Evolutionary conservation across 106 monocot species (phyloP), one percentile per base, ranked within the genome.

Genomic region (Allium sativum): DNA sequence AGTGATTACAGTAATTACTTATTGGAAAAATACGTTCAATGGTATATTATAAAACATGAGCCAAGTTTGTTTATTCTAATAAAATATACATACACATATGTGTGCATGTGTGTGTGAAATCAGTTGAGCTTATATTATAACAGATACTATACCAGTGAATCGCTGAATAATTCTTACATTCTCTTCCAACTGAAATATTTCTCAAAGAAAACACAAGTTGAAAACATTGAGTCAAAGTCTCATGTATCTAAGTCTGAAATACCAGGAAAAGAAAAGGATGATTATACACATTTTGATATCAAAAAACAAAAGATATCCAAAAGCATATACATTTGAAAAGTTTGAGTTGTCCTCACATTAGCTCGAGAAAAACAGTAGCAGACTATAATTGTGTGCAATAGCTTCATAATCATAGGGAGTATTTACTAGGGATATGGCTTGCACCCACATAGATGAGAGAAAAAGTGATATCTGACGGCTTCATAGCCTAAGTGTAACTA

Each of bases 371-470:
- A 83, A 56, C 70, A 88, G 63, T 55, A 48, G 56, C 68, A 88
- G 61, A 56, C 83, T 67, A 52, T 80, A 88, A 59, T 82, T 83
- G 63, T 88, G 88, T 56, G 88, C 74, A 72, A 88, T 71, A 19
- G 88, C 88, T 75, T 83, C 88, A 70, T 80, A 88, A 59, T 83
- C 83, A 66, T 80, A 61, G n/a, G 83, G 83, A 45, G 61, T 68
- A 64, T 88, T 88, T 65, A 70, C 67, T 62, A 77, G 76, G 31
- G 65, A 83, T 12, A 63, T 74, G 31, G 88, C 80, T 58, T 88
- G 88, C 60, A 72, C 72, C 79, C 79, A 88, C 51, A 83, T 66
- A n/a, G 88, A 88, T 53, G 88, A 83, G 52, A 88, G 75, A 54
- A 83, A 53, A 77, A 88, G 83, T 12, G 67, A 73, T 18, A 83